Evolutionary conservation across 352 stramenopile genomes (phyloP).

Genomic region (Plasmopara halstedii): DNA sequence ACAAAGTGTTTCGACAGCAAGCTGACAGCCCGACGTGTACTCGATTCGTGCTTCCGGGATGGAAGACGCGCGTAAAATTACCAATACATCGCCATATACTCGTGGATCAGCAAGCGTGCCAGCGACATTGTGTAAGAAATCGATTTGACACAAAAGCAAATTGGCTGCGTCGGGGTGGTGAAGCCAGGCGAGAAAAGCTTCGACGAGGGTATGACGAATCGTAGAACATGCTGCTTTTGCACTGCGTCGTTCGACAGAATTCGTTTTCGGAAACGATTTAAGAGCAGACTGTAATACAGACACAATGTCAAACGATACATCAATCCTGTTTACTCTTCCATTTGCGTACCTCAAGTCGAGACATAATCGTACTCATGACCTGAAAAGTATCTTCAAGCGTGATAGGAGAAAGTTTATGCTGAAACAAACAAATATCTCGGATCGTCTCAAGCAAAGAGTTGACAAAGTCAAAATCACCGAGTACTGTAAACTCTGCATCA

Average conservation of each 20-base stretch:
- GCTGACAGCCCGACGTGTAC: slow-evolving; percentile 22
- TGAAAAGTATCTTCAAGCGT: slow-evolving; percentile 30
- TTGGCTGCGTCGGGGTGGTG: slow-evolving; percentile 32
- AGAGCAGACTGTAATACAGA: slow-evolving; percentile 13
- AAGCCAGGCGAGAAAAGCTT: slow-evolving; percentile 60
- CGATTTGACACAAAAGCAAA: slow-evolving; percentile 22
- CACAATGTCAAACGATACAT: neutral
- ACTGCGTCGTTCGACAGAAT: slow-evolving; percentile 26
- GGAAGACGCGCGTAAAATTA: slow-evolving; percentile 19
- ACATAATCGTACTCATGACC: slow-evolving; percentile 39
- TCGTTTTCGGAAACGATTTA: slow-evolving; percentile 18
- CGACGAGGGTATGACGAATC: slow-evolving; percentile 52
- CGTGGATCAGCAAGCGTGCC: slow-evolving; percentile 63
- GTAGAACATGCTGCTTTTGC: slow-evolving; percentile 48
- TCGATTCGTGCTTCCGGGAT: slow-evolving; percentile 22
- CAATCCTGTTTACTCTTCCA: neutral
- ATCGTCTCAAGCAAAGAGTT: slow-evolving; percentile 44
- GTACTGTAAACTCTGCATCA: slow-evolving; percentile 18
- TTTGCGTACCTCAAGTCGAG: slow-evolving; percentile 42
- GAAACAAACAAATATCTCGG: slow-evolving; percentile 40
- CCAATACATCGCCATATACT: slow-evolving; percentile 58
- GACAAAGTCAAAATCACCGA: slow-evolving; percentile 53
- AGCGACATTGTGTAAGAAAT: slow-evolving; percentile 53
- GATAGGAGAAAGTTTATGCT: slow-evolving; percentile 18
- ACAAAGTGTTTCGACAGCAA: slow-evolving; percentile 29